These are phyloP conservation scores for Cystobasidium slooffiae DNA, from an alignment of 1,284 basidiomycete species.

Conservation along the genomic window DNA sequence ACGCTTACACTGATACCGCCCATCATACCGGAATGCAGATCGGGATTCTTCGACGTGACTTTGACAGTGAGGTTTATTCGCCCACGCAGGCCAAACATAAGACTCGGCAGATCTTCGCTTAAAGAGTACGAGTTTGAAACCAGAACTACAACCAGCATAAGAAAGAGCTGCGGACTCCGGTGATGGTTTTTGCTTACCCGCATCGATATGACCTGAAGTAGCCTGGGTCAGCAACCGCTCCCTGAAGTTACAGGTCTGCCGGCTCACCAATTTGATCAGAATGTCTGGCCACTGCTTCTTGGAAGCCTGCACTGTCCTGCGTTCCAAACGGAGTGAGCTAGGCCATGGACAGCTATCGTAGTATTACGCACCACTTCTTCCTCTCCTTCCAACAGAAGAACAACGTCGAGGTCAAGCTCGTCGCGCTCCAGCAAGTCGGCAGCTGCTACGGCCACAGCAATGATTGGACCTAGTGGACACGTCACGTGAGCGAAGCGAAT, in stretches of 20 bases:
- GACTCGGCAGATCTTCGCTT: slow-evolving; percentile 88
- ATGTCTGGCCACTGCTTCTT: slow-evolving; percentile 71
- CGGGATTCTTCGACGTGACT: slow-evolving; percentile 65
- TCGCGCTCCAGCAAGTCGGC: slow-evolving; percentile 74
- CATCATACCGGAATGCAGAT: slow-evolving; percentile 88
- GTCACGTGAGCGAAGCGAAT: too few relatives aligned
- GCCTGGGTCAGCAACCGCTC: not conserved
- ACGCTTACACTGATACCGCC: slow-evolving; percentile 78
- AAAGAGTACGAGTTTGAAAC: slow-evolving; percentile 91
- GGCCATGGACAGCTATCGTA: not conserved
- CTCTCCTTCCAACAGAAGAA: slow-evolving; percentile 93
- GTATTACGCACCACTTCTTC: slow-evolving; percentile 68
- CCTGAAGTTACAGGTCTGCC: slow-evolving; percentile 48
- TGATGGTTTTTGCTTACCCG: slow-evolving; percentile 1
- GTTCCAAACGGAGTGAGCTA: not conserved
- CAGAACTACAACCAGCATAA: slow-evolving; percentile 42
- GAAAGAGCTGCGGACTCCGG: not conserved
- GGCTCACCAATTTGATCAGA: slow-evolving; percentile 77
- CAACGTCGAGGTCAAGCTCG: slow-evolving; percentile 79
- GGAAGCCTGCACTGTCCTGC: slow-evolving; percentile 79
- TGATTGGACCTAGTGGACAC: slow-evolving; percentile 69
- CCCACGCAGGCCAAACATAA: slow-evolving; percentile 92
- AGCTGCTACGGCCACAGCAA: slow-evolving; percentile 87
- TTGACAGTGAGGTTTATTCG: slow-evolving; percentile 71
- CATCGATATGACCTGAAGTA: slow-evolving; percentile 34